Conservation (phyloP, 169 alveolate genomes). For the Plasmodium adleri region DNA sequence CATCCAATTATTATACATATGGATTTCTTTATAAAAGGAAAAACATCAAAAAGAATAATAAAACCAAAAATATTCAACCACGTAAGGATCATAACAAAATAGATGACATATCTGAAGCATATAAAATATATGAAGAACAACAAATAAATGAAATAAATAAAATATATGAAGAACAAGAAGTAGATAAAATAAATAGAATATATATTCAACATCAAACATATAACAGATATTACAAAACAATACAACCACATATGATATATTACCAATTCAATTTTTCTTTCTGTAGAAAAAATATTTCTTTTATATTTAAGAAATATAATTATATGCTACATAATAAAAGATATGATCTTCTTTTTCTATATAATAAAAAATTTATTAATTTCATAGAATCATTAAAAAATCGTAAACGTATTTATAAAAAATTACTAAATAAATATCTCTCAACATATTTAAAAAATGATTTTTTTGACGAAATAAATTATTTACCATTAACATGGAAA, state of each 20-base stretch:
- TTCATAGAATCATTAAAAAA: conserved; percentile 13
- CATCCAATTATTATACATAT: neutral
- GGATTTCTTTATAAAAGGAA: neutral
- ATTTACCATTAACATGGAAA: conserved; percentile 67
- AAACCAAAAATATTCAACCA: too few species aligned
- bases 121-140: neutral
- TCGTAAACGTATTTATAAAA: neutral
- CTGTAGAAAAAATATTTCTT: neutral
- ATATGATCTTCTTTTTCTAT: conserved; percentile 20
- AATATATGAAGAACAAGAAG: too few species aligned
- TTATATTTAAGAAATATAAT: conserved; percentile 1
- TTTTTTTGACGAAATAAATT: conserved; percentile 33
- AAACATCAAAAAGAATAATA: neutral
- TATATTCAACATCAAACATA: neutral
- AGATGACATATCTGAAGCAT: neutral
- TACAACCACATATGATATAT: too few species aligned
- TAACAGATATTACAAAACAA: too few species aligned
- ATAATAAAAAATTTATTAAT: conserved; percentile 9
- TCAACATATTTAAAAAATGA: conserved; percentile 31
- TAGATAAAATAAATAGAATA: neutral
- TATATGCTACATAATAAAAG: neutral
- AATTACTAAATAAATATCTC: neutral
- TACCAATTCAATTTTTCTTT: conserved; percentile 20
- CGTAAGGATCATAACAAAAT: too few species aligned
- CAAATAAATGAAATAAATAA: neutral